Evolutionary conservation across 495 filamentous ascomycete species (phyloP).

Genomic region (Neurospora sp.): DNA sequence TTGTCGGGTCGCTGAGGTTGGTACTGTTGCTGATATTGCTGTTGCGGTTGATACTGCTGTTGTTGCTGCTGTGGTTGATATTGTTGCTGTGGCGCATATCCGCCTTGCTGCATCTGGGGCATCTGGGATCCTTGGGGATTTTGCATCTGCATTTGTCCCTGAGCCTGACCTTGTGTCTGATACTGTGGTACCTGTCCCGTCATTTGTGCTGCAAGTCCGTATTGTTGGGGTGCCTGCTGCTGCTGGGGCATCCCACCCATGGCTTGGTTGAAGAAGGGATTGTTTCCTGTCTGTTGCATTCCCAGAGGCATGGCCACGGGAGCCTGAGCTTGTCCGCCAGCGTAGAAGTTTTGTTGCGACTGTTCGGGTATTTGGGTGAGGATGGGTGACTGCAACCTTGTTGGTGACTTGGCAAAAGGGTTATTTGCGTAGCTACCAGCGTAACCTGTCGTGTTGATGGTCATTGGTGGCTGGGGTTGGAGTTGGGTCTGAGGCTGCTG

Average conservation of each 20-base stretch:
- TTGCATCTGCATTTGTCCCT: slow-evolving; percentile 21
- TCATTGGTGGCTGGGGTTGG: slow-evolving; percentile 17
- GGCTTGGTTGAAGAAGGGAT: slow-evolving; percentile 44
- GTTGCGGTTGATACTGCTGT: slow-evolving; percentile 23
- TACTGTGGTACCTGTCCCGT: slow-evolving; percentile 13
- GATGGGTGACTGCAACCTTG: slow-evolving; percentile 32
- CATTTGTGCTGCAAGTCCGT: slow-evolving; percentile 10
- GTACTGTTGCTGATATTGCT: slow-evolving; percentile 22
- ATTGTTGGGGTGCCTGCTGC: slow-evolving; percentile 22
- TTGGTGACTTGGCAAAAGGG: slow-evolving; percentile 37
- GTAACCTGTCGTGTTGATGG: slow-evolving; percentile 29
- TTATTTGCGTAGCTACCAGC: slow-evolving; percentile 26
- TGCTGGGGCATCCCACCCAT: slow-evolving; percentile 17
- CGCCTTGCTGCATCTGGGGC: not conserved
- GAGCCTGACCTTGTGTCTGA: slow-evolving; percentile 22
- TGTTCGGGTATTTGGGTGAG: slow-evolving; percentile 42
- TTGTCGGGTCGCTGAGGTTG: slow-evolving; percentile 50
- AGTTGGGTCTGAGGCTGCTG: slow-evolving; percentile 8
- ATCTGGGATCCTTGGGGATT: not conserved
- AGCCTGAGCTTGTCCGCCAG: not conserved
- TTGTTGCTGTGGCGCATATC: not conserved
- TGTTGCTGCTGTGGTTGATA: slow-evolving; percentile 11
- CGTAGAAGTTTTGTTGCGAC: slow-evolving; percentile 39
- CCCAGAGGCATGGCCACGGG: slow-evolving; percentile 20
- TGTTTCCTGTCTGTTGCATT: slow-evolving; percentile 30